phyloP scores from a whole-genome alignment of 495 filamentous ascomycete genomes.

The Lophiostoma macrostomum region DNA sequence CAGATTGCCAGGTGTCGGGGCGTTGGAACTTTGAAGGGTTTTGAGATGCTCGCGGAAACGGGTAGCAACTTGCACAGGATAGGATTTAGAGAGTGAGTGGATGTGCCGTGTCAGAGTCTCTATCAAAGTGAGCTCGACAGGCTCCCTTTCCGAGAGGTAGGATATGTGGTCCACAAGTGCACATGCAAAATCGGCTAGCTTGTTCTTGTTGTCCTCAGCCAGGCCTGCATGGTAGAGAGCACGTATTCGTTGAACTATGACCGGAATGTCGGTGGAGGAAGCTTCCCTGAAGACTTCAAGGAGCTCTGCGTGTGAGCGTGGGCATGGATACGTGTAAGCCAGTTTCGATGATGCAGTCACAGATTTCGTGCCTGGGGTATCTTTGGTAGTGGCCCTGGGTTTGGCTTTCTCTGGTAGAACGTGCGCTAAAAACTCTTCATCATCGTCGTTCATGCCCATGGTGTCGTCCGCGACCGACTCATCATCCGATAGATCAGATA shows the following conservation, averaged over 20 bases:
- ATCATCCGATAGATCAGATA: conserved; percentile 57
- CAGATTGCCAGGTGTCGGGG: conserved; percentile 72
- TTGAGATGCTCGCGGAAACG: conserved; percentile 73
- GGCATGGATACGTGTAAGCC: conserved; percentile 81
- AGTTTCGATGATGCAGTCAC: conserved; percentile 48
- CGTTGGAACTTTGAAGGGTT: conserved; percentile 57
- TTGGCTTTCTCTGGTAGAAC: conserved; percentile 50
- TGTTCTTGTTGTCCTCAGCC: conserved; percentile 75
- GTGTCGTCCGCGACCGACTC: conserved; percentile 37
- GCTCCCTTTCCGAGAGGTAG: conserved; percentile 54
- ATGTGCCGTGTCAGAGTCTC: conserved; percentile 74
- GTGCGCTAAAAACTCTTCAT: conserved; percentile 67
- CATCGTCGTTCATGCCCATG: conserved; percentile 52
- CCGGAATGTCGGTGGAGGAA: conserved; percentile 61
- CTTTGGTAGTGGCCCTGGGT: neutral
- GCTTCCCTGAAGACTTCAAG: conserved; percentile 60
- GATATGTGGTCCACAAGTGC: conserved; percentile 76
- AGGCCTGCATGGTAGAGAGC: conserved; percentile 88
- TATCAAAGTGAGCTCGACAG: conserved; percentile 51
- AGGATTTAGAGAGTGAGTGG: conserved; percentile 81
- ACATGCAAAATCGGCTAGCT: conserved; percentile 68
- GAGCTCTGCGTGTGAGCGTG: conserved; percentile 70
- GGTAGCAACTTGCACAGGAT: conserved; percentile 69
- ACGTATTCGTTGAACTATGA: conserved; percentile 82
- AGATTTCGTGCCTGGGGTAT: conserved; percentile 43